phyloP scores from a whole-genome alignment of 768 basidiomycete species.

The Pleurotus eryngii region DNA sequence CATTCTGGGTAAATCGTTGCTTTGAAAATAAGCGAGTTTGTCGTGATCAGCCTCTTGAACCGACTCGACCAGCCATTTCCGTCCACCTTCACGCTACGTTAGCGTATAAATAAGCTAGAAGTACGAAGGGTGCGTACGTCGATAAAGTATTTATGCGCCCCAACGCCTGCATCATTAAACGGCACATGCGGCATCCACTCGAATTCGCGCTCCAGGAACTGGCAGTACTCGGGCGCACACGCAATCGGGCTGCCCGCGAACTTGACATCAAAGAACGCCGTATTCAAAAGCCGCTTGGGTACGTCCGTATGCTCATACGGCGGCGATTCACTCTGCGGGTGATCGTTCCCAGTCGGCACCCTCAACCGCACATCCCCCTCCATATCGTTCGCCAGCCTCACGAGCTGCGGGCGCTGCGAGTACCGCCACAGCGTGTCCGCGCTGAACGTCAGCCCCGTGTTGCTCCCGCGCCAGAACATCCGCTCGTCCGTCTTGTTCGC shows the following conservation, averaged over 20 bases:
- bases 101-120: not conserved
- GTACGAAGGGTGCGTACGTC: constrained; percentile 34
- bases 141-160: constrained; percentile 54
- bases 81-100: constrained; percentile 35
- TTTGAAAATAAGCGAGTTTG: constrained; percentile 62
- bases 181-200: constrained; percentile 40
- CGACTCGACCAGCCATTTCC: constrained; percentile 63
- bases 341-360: constrained; percentile 15
- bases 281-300: constrained; percentile 34
- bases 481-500: constrained; percentile 54
- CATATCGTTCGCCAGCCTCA: constrained; percentile 33
- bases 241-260: constrained; percentile 40
- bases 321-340: constrained; percentile 10
- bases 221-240: constrained; percentile 42
- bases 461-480: constrained; percentile 69
- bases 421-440: constrained; percentile 37
- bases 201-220: constrained; percentile 39
- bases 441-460: constrained; percentile 52
- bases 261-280: constrained; percentile 53
- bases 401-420: constrained; percentile 42
- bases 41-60: constrained; percentile 57
- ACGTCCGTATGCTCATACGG: constrained; percentile 31
- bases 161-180: constrained; percentile 33
- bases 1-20: constrained; percentile 69
- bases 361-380: constrained; percentile 33